phyloP scores from a whole-genome alignment of 164 flowering plant species.

The Platanus orientalis region DNA sequence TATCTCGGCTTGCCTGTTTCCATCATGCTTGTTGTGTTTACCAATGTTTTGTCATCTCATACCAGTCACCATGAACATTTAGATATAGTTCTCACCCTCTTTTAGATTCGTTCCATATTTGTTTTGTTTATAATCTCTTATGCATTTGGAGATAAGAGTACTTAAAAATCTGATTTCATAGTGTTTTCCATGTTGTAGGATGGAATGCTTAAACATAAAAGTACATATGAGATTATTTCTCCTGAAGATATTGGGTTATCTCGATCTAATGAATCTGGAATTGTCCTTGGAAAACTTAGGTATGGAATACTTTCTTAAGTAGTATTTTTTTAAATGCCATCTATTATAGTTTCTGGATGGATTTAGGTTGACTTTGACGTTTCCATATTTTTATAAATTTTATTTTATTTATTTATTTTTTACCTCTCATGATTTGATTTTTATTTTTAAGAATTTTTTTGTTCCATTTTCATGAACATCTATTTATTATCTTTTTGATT shows the following conservation, averaged over 20 bases:
- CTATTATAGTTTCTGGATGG: neutral
- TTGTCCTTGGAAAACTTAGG: slow-evolving; percentile 96
- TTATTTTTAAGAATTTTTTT: too few relatives aligned
- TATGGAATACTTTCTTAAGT: slow-evolving; percentile 18
- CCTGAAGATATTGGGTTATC: slow-evolving; percentile 91
- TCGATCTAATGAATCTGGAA: slow-evolving; percentile 72
- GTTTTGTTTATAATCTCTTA: neutral
- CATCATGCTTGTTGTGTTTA: too few relatives aligned
- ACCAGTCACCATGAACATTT: too few relatives aligned
- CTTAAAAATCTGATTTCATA: neutral
- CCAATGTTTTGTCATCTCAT: too few relatives aligned
- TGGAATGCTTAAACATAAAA: slow-evolving; percentile 92
- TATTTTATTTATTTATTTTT: too few relatives aligned
- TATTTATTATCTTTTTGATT: too few relatives aligned
- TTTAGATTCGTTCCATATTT: too few relatives aligned
- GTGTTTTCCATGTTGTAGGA: slow-evolving; percentile 45
- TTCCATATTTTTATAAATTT: neutral
- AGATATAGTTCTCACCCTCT: too few relatives aligned
- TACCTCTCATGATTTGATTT: too few relatives aligned
- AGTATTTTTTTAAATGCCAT: neutral
- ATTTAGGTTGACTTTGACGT: neutral
- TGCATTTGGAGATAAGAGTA: neutral
- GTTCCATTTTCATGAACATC: too few relatives aligned
- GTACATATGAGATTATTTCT: slow-evolving; percentile 86
- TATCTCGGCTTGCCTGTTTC: too few relatives aligned